phyloP scores from a whole-genome alignment of 352 stramenopile genomes.

The Nannochloropsis limnetica region DNA sequence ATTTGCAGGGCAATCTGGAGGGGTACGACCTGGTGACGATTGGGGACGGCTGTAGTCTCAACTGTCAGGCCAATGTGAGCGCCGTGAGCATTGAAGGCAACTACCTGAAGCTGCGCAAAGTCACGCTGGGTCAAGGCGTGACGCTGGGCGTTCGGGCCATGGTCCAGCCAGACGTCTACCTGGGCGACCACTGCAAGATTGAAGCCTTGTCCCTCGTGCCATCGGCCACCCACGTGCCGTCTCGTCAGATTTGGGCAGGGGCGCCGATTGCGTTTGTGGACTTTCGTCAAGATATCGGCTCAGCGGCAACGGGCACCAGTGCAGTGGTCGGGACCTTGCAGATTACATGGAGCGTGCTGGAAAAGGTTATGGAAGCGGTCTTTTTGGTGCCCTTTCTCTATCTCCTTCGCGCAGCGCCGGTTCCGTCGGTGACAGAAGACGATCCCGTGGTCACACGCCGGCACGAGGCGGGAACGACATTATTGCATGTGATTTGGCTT shows the following conservation, averaged over 20 bases:
- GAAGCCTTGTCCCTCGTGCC: conserved; percentile 26
- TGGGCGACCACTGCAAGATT: conserved; percentile 7
- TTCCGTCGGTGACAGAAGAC: neutral
- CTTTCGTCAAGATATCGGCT: neutral
- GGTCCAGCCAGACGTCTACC: neutral
- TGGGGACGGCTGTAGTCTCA: conserved; percentile 17
- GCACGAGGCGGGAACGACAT: neutral
- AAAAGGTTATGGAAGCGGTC: neutral
- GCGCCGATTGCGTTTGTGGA: neutral
- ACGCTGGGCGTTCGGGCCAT: neutral
- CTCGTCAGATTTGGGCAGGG: conserved; percentile 21
- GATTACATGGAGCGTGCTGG: neutral
- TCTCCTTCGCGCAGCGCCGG: neutral
- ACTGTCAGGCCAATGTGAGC: conserved; percentile 22
- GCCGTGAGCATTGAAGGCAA: conserved; percentile 27
- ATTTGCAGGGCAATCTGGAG: conserved; percentile 7
- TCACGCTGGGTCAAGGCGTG: neutral
- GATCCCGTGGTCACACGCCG: neutral
- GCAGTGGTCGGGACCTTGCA: neutral
- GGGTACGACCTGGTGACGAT: conserved; percentile 30
- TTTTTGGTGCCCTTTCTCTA: conserved; percentile 6
- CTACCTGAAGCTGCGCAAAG: conserved; percentile 12
- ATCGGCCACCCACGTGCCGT: neutral
- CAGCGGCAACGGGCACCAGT: neutral
- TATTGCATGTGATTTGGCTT: neutral